These are phyloP conservation scores for Tillandsia leiboldiana DNA, from an alignment of 176 grass and related monocot genomes.

Conservation along the genomic window DNA sequence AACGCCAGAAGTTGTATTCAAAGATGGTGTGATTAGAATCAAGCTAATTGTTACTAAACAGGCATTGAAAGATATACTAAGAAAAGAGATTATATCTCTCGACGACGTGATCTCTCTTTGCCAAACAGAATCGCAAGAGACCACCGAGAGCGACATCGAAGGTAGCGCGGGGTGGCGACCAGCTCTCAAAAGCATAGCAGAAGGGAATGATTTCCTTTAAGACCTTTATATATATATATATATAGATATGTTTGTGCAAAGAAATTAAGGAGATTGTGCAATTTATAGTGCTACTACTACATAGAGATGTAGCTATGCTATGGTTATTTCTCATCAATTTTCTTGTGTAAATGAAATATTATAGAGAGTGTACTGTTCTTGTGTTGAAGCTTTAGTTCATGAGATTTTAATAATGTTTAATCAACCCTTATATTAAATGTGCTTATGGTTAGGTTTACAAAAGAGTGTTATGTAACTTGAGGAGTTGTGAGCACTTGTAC, in stretches of 20 bases:
- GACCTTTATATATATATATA: background rate
- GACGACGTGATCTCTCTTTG: conserved; percentile 26
- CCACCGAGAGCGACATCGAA: background rate
- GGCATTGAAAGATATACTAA: conserved; percentile 27
- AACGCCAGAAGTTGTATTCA: background rate
- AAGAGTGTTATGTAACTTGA: too few species aligned
- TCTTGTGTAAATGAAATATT: too few species aligned
- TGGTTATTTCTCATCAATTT: too few species aligned
- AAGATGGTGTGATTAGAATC: conserved; percentile 23
- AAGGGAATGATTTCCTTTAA: conserved; percentile 24
- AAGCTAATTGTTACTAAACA: conserved; percentile 33
- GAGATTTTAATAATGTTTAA: too few species aligned
- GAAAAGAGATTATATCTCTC: conserved; percentile 13
- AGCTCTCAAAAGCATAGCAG: conserved; percentile 33
- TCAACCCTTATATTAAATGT: too few species aligned
- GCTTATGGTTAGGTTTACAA: too few species aligned
- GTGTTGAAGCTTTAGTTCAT: too few species aligned
- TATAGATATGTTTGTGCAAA: background rate
- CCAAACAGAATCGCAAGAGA: conserved; percentile 3
- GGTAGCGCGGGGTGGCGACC: conserved; percentile 22
- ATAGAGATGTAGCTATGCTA: background rate
- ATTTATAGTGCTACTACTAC: background rate
- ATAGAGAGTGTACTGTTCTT: too few species aligned
- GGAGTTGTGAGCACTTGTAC: too few species aligned
- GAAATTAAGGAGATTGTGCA: background rate